Evolutionary conservation across 176 grass and related monocot genomes (phyloP).

Genomic region (Eragrostis curvula): DNA sequence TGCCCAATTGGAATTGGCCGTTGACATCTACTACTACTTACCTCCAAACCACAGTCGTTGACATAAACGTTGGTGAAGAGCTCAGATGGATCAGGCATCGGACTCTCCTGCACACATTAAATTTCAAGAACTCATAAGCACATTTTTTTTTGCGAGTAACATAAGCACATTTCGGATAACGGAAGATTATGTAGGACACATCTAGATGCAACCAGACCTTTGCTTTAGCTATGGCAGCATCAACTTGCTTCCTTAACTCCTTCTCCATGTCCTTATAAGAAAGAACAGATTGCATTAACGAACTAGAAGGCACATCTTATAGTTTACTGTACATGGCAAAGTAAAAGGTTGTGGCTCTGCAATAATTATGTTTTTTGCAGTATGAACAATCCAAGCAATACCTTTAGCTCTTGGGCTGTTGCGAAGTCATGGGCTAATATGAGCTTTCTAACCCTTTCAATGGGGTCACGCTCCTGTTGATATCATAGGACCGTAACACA

Average conservation of each 20-base stretch:
- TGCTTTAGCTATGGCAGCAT: constrained; percentile 80
- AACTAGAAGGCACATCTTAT: background rate
- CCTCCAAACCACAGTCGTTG: constrained; percentile 84
- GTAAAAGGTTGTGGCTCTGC: background rate
- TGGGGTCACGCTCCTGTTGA: constrained; percentile 80
- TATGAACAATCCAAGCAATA: constrained; percentile 31
- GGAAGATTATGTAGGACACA: background rate
- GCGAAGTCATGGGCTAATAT: constrained; percentile 76
- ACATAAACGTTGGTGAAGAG: constrained; percentile 86
- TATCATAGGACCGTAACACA: background rate
- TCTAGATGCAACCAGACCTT: constrained; percentile 54
- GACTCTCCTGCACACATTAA: constrained; percentile 60
- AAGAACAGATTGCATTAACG: background rate
- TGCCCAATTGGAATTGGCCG: constrained; percentile 2
- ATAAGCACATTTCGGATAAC: background rate
- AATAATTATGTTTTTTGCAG: background rate
- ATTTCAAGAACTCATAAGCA: constrained; percentile 28
- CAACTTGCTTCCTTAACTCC: constrained; percentile 80
- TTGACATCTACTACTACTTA: constrained; percentile 37
- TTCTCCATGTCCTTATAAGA: constrained; percentile 78
- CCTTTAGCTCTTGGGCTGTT: constrained; percentile 78
- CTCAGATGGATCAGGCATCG: constrained; percentile 79
- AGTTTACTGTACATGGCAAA: background rate
- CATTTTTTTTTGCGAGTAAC: no score
- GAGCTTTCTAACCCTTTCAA: constrained; percentile 84